Percentiles rank a stretch among this genome's conserved stretches.
Evolutionary conservation across 306 rosid genomes (phyloP).

Genomic region (Trifolium subterraneum): DNA sequence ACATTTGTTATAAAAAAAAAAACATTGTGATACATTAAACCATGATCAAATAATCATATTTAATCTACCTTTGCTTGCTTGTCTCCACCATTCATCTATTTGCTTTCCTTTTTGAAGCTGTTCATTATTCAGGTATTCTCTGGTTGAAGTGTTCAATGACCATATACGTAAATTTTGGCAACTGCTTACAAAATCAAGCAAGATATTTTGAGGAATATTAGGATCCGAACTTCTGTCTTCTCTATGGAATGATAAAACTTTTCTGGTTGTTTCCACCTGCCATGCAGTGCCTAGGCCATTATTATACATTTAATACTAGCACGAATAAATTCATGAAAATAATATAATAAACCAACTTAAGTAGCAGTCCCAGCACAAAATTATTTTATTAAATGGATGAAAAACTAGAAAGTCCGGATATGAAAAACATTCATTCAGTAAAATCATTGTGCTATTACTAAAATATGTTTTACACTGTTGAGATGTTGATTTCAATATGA

Average conservation of each 20-base stretch:
- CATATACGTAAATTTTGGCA: conserved; percentile 98
- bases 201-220: conserved; percentile 82
- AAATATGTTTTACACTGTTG: conserved; percentile 9
- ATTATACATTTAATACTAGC: conserved; percentile 35
- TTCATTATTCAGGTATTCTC: conserved; percentile 92
- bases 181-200: conserved; percentile 94
- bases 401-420: conserved; percentile 37
- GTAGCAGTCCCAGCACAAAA: conserved; percentile 32
- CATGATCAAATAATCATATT: conserved; percentile 30
- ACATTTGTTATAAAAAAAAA: neutral
- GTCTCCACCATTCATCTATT: conserved; percentile 99
- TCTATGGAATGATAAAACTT: conserved; percentile 89
- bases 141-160: conserved; percentile 87
- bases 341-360: conserved; percentile 30
- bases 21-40: conserved; percentile 31
- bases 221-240: conserved; percentile 93
- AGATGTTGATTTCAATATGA: too few species aligned
- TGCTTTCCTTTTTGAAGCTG: conserved; percentile 99
- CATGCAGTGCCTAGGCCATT: conserved; percentile 38
- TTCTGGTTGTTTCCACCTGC: conserved; percentile 94
- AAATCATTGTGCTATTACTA: conserved; percentile 17
- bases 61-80: conserved; percentile 84
- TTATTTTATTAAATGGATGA: neutral
- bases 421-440: conserved; percentile 36
- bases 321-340: conserved; percentile 21